Base-by-base conservation (phyloP, 2,329 filamentous ascomycete species). In the Samsoniella hepiali region DNA sequence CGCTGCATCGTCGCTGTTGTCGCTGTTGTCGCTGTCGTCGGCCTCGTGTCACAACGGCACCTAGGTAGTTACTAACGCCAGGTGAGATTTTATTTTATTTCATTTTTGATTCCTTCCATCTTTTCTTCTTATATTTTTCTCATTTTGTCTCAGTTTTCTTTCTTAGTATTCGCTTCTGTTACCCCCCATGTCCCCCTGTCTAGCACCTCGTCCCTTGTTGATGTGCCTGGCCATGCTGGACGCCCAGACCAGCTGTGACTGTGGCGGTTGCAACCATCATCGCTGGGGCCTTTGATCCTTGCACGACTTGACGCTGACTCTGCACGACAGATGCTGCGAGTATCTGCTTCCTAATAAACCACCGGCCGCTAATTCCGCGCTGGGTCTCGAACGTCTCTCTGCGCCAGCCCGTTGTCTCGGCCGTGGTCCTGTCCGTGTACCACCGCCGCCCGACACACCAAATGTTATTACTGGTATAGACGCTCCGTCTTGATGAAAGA, bases 381-480 rank as follows among this genome's bases (percentile, higher is more conserved):
- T 10, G 29, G 56, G 42, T 49, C 56, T 47, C 44, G 42, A 58
- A 47, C 56, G 27, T 31, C 22, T 50, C 34, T 51, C 57, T 17
- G 13, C 47, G 17, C 15, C 45, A 51, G 36, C 36, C 29, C 7
- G 27, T 47, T 42, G 47, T 60, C 58, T 53, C 58, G 58, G 58
- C 27, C 55, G 29, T 17, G 53, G 22, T 17, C 13, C 15, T 17
- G 22, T 4, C 31, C 7, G 8, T 45, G 44, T 34, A 31, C 29
- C 29, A 58, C 32, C 42, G 31, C 42, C 54, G 40, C 40, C n/a
- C 40, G 32, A 57, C 45, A 31, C 45, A 27, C 27, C 22, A 15
- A 11, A 22, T 31, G 31, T 56, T 55, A 55, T 15, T 38, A 22
- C 22, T 22, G 22, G 22, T 22, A 50, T 50, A 31, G 34, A 58